Evolutionary conservation across 192 early-diverging fungal genomes (phyloP).

Genomic region (Martensiomyces pterosporus): DNA sequence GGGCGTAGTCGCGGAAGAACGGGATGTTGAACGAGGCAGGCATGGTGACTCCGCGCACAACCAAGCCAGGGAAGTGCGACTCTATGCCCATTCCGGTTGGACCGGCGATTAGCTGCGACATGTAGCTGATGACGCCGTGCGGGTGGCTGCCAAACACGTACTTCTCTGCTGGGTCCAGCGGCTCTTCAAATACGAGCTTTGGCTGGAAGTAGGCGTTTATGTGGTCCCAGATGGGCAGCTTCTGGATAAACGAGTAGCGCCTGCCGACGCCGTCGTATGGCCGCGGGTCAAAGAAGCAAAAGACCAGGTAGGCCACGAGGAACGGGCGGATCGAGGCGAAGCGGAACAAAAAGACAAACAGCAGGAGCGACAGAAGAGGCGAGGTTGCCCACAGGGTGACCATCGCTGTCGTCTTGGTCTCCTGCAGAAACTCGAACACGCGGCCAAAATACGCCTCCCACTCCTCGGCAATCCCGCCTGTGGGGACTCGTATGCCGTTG

Average conservation of each 20-base stretch:
- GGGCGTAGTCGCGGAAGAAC: conserved; percentile 77
- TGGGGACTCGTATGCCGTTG: background rate
- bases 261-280: conserved; percentile 77
- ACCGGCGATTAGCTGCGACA: conserved; percentile 76
- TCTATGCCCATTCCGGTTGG: conserved; percentile 78
- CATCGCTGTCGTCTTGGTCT: conserved; percentile 34
- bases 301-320: conserved; percentile 72
- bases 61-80: conserved; percentile 73
- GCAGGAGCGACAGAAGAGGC: conserved; percentile 29
- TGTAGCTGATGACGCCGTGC: conserved; percentile 83
- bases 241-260: conserved; percentile 47
- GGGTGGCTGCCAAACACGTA: conserved; percentile 94
- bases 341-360: conserved; percentile 63
- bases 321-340: conserved; percentile 55
- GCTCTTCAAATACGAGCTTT: conserved; percentile 71
- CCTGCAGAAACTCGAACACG: conserved; percentile 17
- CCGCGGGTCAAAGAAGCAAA: conserved; percentile 66
- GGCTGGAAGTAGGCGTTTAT: conserved; percentile 80
- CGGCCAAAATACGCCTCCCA: conserved; percentile 16
- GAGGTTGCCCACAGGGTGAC: conserved; percentile 42
- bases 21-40: conserved; percentile 79
- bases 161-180: conserved; percentile 76
- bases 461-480: conserved; percentile 15
- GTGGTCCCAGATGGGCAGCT: conserved; percentile 66
- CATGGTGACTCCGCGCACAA: conserved; percentile 75